Evolutionary conservation across 495 filamentous ascomycete genomes (phyloP).

Genomic region (Apodospora peruviana): DNA sequence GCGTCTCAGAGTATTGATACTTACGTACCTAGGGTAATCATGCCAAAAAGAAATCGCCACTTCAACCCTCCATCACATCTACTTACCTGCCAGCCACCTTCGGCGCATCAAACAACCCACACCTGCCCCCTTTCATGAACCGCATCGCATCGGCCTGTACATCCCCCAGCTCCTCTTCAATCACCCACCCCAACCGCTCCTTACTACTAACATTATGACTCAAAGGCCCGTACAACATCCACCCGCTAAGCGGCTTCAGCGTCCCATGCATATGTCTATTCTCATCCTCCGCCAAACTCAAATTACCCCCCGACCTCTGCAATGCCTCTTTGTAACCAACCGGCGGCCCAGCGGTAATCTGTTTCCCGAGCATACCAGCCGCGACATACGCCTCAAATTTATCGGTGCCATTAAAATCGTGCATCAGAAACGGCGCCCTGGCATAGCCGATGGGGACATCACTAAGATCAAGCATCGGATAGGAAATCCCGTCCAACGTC

Average conservation of each 20-base stretch:
- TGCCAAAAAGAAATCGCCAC: too few relatives aligned
- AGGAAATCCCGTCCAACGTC: slow-evolving; percentile 17
- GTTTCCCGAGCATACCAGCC: slow-evolving; percentile 25
- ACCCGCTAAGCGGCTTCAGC: slow-evolving; percentile 20
- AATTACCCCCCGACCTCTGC: slow-evolving; percentile 9
- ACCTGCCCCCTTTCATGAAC: too few relatives aligned
- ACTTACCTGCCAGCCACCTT: too few relatives aligned
- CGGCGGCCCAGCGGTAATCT: slow-evolving; percentile 14
- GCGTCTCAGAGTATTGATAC: too few relatives aligned
- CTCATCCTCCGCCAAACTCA: background rate
- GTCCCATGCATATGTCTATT: slow-evolving; percentile 15
- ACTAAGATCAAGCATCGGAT: slow-evolving; percentile 17
- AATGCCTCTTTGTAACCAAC: slow-evolving; percentile 18
- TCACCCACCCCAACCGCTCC: too few relatives aligned
- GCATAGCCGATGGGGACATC: slow-evolving; percentile 25
- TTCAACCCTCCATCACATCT: too few relatives aligned
- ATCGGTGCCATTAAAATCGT: slow-evolving; percentile 13
- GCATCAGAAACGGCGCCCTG: slow-evolving; percentile 23
- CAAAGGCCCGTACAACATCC: slow-evolving; percentile 25
- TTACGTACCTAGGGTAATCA: too few relatives aligned
- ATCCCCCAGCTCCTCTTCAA: too few relatives aligned
- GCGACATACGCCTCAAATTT: slow-evolving; percentile 21
- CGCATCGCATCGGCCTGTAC: too few relatives aligned
- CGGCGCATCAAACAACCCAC: too few relatives aligned
- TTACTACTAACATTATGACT: too few relatives aligned